Evolutionary conservation across 306 rosid genomes (phyloP), one percentile per base, ranked within the genome.

Genomic region (Casuarina glauca): DNA sequence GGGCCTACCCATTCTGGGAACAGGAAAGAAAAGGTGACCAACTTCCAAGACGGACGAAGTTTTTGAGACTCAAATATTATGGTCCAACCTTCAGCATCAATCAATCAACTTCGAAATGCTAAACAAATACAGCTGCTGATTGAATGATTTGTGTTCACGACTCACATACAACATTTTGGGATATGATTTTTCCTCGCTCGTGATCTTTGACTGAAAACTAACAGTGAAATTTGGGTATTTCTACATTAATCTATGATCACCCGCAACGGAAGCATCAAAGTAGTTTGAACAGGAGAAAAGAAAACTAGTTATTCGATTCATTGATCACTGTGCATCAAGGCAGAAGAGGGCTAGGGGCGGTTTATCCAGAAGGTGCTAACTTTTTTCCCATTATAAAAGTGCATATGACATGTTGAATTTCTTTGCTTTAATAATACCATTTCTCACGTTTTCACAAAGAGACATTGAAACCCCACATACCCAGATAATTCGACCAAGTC

Each of bases 371-470:
- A 16, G 16, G 38, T 6, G 38, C 5, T 9, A 9, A 10, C 39
- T 16, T 36, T 35, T 11, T 41, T 35, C 17, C 17, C 20, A 20
- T 8, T 17, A 69, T 48, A 73, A 64, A 64, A 78, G 13, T 46
- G 17, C 62, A 39, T 38, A 43, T 45, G 61, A 61, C 41, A 35
- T 15, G 20, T 58, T 70, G 63, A 71, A 57, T 63, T 69, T 53
- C 8, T 51, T 73, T 60, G 38, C 19, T 46, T 41, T 2, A 38
- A 17, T 35, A 26, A 10, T 74, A 57, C 17, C 32, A 70, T 36
- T 64, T 66, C 45, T 67, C 84, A 77, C 63, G 68, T 58, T 57
- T 52, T 74, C 72, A 71, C 50, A 74, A 74, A 71, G 13, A 70
- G 74, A 61, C 41, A 55, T n/a, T 66, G 74, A 6, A 74, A 44